Percentiles rank a stretch among this genome's conserved stretches.
Conservation (phyloP, 257 asterid species). For the Marsdenia floribunda region DNA sequence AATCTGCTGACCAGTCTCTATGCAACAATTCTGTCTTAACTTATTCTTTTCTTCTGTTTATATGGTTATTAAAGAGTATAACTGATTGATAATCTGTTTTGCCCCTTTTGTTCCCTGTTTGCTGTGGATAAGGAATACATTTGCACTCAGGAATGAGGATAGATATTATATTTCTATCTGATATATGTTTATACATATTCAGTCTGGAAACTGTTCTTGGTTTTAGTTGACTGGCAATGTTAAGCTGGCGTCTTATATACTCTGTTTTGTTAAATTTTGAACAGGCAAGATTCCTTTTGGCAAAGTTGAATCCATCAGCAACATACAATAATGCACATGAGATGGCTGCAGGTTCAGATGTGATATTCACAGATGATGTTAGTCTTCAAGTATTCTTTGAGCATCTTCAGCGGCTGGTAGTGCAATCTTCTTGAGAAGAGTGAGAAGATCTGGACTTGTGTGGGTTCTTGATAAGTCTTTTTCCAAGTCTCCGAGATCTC, state of each 20-base stretch:
- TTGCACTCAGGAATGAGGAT: not conserved
- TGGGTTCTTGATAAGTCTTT: slow-evolving; percentile 9
- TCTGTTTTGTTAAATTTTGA: slow-evolving; percentile 14
- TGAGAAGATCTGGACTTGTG: not conserved
- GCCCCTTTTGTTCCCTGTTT: no score
- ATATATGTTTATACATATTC: not conserved
- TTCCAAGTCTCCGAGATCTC: slow-evolving; percentile 4
- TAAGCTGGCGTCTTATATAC: not conserved
- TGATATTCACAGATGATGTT: slow-evolving; percentile 93
- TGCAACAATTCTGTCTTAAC: not conserved
- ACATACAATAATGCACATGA: slow-evolving; percentile 78
- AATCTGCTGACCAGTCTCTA: not conserved
- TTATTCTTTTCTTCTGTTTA: not conserved
- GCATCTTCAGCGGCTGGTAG: slow-evolving; percentile 95
- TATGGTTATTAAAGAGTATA: not conserved
- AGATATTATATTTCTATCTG: not conserved
- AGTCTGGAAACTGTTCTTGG: not conserved
- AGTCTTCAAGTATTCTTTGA: slow-evolving; percentile 86
- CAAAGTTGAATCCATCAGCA: slow-evolving; percentile 95
- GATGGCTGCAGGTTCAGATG: slow-evolving; percentile 81
- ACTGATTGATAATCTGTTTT: no score
- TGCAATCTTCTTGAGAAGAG: slow-evolving; percentile 65
- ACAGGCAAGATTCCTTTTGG: slow-evolving; percentile 96
- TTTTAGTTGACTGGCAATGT: not conserved
- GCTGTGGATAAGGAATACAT: not conserved